Conservation (phyloP, 2,329 filamentous ascomycete species). For the Bipolaris gigantea region DNA sequence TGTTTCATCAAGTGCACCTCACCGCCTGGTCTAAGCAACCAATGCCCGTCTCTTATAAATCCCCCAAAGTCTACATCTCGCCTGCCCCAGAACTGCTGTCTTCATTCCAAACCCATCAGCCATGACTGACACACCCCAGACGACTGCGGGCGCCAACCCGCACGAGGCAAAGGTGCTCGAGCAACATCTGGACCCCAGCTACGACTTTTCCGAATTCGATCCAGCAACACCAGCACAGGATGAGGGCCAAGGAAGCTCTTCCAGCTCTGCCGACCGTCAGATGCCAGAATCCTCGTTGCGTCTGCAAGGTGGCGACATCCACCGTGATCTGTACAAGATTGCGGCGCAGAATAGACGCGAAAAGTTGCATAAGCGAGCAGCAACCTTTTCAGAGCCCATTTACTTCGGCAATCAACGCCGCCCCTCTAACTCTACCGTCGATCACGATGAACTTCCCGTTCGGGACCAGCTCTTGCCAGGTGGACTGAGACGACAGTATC, state of each 20-base stretch:
- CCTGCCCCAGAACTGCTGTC: neutral
- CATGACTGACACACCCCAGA: conserved; percentile 37
- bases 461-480: conserved; percentile 54
- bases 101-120: neutral
- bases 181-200: conserved; percentile 46
- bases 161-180: conserved; percentile 45
- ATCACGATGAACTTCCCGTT: conserved; percentile 45
- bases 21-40: conserved; percentile 20
- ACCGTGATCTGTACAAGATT: conserved; percentile 76
- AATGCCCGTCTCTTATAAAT: conserved; percentile 5
- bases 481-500: conserved; percentile 58
- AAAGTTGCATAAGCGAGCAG: conserved; percentile 58
- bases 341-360: conserved; percentile 58
- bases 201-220: conserved; percentile 49
- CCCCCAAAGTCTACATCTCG: neutral
- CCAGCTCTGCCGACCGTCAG: conserved; percentile 23
- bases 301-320: conserved; percentile 76
- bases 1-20: conserved; percentile 17
- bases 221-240: conserved; percentile 29
- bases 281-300: conserved; percentile 65
- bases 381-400: conserved; percentile 65
- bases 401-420: conserved; percentile 22
- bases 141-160: conserved; percentile 31
- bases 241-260: conserved; percentile 30
- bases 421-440: conserved; percentile 28